Conservation (phyloP, 306 rosid species). For the Vigna reflexopilosa region DNA sequence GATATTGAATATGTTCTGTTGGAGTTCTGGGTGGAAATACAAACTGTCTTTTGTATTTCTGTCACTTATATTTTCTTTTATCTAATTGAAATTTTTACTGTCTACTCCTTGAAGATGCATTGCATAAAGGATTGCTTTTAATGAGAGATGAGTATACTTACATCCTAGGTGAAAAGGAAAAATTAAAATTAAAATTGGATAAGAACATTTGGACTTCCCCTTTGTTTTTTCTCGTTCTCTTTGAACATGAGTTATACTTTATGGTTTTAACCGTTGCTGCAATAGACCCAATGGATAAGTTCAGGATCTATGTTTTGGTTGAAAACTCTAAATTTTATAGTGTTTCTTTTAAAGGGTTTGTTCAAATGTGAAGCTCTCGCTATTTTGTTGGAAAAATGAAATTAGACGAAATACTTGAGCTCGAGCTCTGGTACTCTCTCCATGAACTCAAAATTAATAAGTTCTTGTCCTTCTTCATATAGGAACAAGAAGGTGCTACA, state of each 20-base stretch:
- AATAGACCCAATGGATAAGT: conserved; percentile 1
- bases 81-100: conserved; percentile 14
- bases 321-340: conserved; percentile 15
- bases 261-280: conserved; percentile 1
- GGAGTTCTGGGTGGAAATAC: conserved; percentile 20
- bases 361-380: conserved; percentile 8
- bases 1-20: conserved; percentile 13
- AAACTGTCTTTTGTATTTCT: conserved; percentile 33
- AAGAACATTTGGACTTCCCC: conserved; percentile 11
- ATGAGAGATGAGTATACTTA: not conserved
- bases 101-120: not conserved
- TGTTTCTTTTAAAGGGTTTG: not conserved
- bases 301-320: conserved; percentile 17
- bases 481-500: conserved; percentile 97
- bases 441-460: conserved; percentile 13
- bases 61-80: conserved; percentile 1
- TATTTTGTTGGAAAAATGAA: conserved; percentile 26
- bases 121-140: conserved; percentile 13
- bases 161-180: not conserved
- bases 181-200: conserved; percentile 30
- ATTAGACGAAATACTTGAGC: conserved; percentile 23
- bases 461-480: conserved; percentile 38
- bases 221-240: conserved; percentile 29
- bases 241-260: conserved; percentile 7
- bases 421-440: conserved; percentile 13